Conservation (phyloP, 331 rosid species). For the Dryas integrifolia region DNA sequence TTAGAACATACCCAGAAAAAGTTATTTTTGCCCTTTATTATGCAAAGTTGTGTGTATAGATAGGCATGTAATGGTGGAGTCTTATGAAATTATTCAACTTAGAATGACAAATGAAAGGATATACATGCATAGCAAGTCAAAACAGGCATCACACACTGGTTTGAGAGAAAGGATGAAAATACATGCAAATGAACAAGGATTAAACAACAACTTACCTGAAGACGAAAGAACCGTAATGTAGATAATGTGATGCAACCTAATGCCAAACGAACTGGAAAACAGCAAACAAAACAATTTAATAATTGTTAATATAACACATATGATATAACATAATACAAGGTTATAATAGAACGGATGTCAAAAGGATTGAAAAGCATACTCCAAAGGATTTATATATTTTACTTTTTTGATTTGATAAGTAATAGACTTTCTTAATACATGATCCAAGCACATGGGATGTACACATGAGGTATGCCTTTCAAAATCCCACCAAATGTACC, state of each 20-base stretch:
- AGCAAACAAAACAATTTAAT: constrained; percentile 32
- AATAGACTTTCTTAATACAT: neutral
- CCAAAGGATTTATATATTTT: neutral
- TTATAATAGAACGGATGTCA: constrained; percentile 10
- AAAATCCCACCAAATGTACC: neutral
- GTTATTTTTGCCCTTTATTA: neutral
- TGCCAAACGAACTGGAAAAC: constrained; percentile 69
- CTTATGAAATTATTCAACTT: neutral
- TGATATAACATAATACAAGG: constrained; percentile 6
- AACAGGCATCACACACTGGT: neutral
- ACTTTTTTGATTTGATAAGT: neutral
- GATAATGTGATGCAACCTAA: constrained; percentile 62
- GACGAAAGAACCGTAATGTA: constrained; percentile 68
- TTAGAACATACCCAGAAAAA: constrained; percentile 12
- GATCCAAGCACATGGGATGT: neutral
- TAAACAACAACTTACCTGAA: constrained; percentile 48
- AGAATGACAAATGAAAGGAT: constrained; percentile 9
- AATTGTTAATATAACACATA: neutral
- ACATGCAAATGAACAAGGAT: constrained; percentile 8
- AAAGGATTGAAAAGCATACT: neutral
- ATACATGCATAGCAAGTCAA: constrained; percentile 6
- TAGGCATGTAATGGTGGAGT: neutral
- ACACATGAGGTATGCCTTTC: neutral
- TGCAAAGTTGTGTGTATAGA: neutral
- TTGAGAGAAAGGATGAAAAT: constrained; percentile 6